Conservation (phyloP, 805 yeast species). For the Maudiozyma pseudohumilis region DNA sequence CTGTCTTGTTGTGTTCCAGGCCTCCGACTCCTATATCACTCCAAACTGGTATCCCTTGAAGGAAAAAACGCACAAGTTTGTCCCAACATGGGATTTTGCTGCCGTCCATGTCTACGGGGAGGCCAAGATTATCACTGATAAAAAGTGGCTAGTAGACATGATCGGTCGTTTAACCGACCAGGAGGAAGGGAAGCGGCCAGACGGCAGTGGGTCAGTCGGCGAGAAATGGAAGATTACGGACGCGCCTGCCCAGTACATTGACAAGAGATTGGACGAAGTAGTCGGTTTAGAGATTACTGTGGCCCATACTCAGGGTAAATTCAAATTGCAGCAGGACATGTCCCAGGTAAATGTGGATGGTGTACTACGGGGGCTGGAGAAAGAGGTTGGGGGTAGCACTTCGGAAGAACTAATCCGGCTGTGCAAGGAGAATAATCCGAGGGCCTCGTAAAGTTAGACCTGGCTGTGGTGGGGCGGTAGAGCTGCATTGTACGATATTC, state of each 20-base stretch:
- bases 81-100: slow-evolving; percentile 1
- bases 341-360: background rate
- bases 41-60: slow-evolving; percentile 1
- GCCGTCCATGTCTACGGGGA: slow-evolving; percentile 1
- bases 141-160: background rate
- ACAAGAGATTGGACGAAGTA: background rate
- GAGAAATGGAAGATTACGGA: background rate
- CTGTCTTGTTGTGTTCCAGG: background rate
- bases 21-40: background rate
- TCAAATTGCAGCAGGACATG: background rate
- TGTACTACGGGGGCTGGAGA: background rate
- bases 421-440: background rate
- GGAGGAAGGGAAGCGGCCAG: background rate
- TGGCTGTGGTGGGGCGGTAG: no score
- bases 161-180: background rate
- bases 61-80: background rate
- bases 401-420: background rate
- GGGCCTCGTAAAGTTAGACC: no score
- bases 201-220: background rate
- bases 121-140: slow-evolving; percentile 1
- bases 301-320: background rate
- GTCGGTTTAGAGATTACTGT: background rate
- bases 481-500: no score
- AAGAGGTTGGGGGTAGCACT: background rate
- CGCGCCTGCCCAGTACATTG: background rate